Evolutionary conservation across 2,329 filamentous ascomycete genomes (phyloP).

Genomic region (Diaporthe citrichinensis): DNA sequence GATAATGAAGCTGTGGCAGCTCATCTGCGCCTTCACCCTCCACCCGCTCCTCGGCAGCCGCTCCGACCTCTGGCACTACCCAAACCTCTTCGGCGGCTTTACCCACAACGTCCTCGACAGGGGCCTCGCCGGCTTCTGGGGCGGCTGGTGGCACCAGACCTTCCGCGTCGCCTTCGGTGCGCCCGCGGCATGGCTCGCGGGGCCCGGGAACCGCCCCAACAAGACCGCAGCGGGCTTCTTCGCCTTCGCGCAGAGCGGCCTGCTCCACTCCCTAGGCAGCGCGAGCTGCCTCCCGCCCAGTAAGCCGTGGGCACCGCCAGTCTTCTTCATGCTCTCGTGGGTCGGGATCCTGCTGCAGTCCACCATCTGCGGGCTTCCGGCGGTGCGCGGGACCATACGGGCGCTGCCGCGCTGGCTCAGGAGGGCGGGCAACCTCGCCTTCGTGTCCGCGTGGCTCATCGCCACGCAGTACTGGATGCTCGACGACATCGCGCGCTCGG

Average conservation of each 20-base stretch:
- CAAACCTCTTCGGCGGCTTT: slow-evolving; percentile 69
- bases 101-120: slow-evolving; percentile 69
- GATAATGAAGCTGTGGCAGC: slow-evolving; percentile 71
- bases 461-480: slow-evolving; percentile 75
- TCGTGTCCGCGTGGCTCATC: slow-evolving; percentile 77
- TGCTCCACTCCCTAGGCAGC: slow-evolving; percentile 80
- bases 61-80: slow-evolving; percentile 66
- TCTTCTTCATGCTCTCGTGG: slow-evolving; percentile 82
- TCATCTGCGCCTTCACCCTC: slow-evolving; percentile 67
- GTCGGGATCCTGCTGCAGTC: slow-evolving; percentile 75
- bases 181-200: slow-evolving; percentile 65
- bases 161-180: slow-evolving; percentile 82
- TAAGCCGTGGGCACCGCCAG: slow-evolving; percentile 65
- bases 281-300: slow-evolving; percentile 72
- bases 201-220: slow-evolving; percentile 54
- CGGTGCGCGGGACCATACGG: slow-evolving; percentile 34
- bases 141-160: slow-evolving; percentile 90
- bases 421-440: slow-evolving; percentile 71
- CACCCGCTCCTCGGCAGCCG: slow-evolving; percentile 66
- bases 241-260: slow-evolving; percentile 76
- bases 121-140: slow-evolving; percentile 87
- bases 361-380: slow-evolving; percentile 52
- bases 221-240: slow-evolving; percentile 55
- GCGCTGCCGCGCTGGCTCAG: slow-evolving; percentile 61
- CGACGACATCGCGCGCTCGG: slow-evolving; percentile 81